Conservation (phyloP, 2,329 filamentous ascomycete genomes). For the Neobulgaria alba region DNA sequence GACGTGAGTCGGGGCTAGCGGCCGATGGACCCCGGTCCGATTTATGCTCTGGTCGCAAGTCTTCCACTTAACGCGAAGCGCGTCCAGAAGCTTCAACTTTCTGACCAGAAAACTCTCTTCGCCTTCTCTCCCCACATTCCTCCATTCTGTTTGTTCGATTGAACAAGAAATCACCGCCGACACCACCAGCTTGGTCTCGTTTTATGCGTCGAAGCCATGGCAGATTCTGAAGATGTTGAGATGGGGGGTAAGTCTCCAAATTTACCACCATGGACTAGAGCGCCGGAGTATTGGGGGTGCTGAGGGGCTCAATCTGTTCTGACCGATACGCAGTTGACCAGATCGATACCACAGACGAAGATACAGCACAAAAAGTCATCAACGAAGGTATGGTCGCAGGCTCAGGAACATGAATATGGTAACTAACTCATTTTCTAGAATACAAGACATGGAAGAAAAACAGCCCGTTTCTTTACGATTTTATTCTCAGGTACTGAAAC, state of each 20-base stretch:
- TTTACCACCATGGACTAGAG: neutral
- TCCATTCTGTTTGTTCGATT: neutral
- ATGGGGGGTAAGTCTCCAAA: constrained; percentile 37
- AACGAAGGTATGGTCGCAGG: constrained; percentile 65
- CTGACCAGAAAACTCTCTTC: neutral
- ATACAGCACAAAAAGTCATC: constrained; percentile 76
- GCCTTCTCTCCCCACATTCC: neutral
- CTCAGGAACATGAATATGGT: neutral
- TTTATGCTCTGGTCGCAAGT: neutral
- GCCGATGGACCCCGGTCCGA: too few relatives aligned
- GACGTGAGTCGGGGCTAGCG: neutral
- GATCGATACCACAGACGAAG: constrained; percentile 54
- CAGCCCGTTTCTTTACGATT: constrained; percentile 93
- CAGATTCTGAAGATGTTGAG: constrained; percentile 36
- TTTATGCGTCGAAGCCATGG: constrained; percentile 31
- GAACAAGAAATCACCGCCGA: neutral
- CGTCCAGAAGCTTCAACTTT: constrained; percentile 5
- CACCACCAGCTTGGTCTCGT: neutral
- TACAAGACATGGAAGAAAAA: constrained; percentile 99
- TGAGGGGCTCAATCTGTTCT: neutral
- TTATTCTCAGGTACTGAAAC: constrained; percentile 68
- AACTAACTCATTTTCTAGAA: constrained; percentile 43
- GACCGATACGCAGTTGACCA: neutral
- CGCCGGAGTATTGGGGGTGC: neutral
- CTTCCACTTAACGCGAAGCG: constrained; percentile 16